Evolutionary conservation across 345 rosid genomes (phyloP).

Genomic region (Salix caprea): DNA sequence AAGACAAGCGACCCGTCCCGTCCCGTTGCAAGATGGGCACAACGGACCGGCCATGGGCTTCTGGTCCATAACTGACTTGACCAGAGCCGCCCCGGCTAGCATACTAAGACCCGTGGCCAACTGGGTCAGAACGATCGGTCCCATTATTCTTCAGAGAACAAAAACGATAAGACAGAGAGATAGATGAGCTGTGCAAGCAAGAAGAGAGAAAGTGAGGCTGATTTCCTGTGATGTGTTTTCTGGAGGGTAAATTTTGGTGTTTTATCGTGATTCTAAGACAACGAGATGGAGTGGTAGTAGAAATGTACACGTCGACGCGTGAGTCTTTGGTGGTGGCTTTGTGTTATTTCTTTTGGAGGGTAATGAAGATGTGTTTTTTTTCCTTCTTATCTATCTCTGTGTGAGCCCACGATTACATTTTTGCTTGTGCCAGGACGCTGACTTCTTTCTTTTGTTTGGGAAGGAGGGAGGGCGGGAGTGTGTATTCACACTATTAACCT

Average conservation of each 20-base stretch:
- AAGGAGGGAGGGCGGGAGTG: not conserved
- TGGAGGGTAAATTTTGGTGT: not conserved
- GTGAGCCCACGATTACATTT: not conserved
- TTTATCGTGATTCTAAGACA: not conserved
- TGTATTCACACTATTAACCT: too few species aligned
- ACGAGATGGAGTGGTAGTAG: constrained; percentile 29
- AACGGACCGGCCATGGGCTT: constrained; percentile 85
- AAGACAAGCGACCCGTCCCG: constrained; percentile 71
- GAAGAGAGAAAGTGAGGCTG: not conserved
- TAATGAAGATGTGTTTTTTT: constrained; percentile 10
- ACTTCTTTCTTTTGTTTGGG: not conserved
- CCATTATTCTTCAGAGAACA: constrained; percentile 31
- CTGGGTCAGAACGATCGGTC: constrained; percentile 72
- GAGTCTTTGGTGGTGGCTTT: constrained; percentile 23
- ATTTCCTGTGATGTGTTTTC: not conserved
- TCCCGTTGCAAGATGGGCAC: constrained; percentile 77
- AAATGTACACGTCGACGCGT: constrained; percentile 46
- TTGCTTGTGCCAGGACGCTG: not conserved
- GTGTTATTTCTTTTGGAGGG: constrained; percentile 16
- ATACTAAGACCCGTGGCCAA: constrained; percentile 79
- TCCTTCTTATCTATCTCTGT: not conserved
- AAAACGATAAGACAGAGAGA: not conserved
- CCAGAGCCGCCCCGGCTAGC: constrained; percentile 77
- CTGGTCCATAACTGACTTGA: constrained; percentile 79
- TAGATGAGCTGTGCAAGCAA: not conserved